Evolutionary conservation across 202 grass and related monocot genomes (phyloP), one percentile per base, ranked within the genome.

Genomic region (Miscanthus sacchariflorus): DNA sequence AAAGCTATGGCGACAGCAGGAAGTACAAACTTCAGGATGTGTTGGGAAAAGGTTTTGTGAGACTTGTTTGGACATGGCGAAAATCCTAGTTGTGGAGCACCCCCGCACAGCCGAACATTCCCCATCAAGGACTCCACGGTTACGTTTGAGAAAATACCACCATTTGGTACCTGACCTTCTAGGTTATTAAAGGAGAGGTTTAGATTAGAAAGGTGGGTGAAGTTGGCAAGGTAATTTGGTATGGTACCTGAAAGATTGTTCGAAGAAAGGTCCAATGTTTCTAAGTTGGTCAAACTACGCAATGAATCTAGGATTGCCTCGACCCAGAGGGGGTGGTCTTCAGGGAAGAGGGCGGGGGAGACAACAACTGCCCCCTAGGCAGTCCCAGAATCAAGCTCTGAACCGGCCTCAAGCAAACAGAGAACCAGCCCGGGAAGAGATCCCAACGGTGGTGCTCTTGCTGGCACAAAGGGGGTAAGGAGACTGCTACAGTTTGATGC

Each of bases 121-220:
- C 85, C 80, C 50, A 81, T 78, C 38, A 91, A 63, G 6, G 46
- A 76, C 43, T 85, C 3, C 4, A 74, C 18, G 10, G 54, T 88
- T 5, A 84, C 15, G 54, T 88, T 91, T 64, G 69, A 67, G 45
- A 91, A 91, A 18, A 81, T 35, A 63, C 81, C 89, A 19, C 74
- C 80, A 4, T 39, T 12, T 70, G 89, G 89, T 65, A 88, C n/a
- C 59, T 76, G 80, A 67, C 89, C 85, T 70, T 70, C 30, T 30
- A 84, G 54, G 0, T 88, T 25, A 49, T 91, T 91, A 13, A 68
- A 88, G 14, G 89, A 88, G 15, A 91, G 85, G 61, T 91, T 91
- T 27, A 91, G 30, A 68, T 2, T 72, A 33, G 44, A 45, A 54
- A 91, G 68, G 21, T 84, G 69, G 7, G 5, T 68, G 9, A 91